Conservation (phyloP, 345 rosid genomes). For the Psidium guajava region DNA sequence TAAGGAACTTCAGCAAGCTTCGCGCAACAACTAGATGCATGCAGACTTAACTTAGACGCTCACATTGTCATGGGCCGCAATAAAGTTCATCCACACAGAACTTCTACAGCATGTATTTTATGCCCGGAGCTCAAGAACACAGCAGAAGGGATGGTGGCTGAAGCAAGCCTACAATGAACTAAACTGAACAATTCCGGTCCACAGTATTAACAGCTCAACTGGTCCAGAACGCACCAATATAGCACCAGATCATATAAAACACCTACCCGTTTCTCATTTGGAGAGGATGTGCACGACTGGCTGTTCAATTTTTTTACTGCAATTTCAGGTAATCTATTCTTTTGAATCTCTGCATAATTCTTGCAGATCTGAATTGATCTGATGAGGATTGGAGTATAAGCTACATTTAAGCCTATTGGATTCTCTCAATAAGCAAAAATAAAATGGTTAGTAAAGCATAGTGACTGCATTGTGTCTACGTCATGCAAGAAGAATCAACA, state of each 20-base stretch:
- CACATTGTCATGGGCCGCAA: neutral
- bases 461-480: neutral
- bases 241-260: neutral
- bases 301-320: neutral
- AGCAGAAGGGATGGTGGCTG: neutral
- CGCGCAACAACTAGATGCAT: neutral
- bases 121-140: neutral
- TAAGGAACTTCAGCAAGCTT: neutral
- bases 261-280: neutral
- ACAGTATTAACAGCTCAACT: neutral
- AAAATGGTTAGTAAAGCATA: neutral
- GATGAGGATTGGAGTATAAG: neutral
- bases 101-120: neutral
- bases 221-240: neutral
- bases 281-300: neutral
- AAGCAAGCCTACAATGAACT: neutral
- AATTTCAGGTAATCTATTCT: neutral
- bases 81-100: neutral
- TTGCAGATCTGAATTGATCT: neutral
- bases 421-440: neutral
- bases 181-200: neutral
- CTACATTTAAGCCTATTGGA: neutral
- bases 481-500: neutral
- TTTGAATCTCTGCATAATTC: neutral
- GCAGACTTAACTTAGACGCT: neutral